Evolutionary conservation across 257 asterid species (phyloP).

Genomic region (Solanum tacnaense): DNA sequence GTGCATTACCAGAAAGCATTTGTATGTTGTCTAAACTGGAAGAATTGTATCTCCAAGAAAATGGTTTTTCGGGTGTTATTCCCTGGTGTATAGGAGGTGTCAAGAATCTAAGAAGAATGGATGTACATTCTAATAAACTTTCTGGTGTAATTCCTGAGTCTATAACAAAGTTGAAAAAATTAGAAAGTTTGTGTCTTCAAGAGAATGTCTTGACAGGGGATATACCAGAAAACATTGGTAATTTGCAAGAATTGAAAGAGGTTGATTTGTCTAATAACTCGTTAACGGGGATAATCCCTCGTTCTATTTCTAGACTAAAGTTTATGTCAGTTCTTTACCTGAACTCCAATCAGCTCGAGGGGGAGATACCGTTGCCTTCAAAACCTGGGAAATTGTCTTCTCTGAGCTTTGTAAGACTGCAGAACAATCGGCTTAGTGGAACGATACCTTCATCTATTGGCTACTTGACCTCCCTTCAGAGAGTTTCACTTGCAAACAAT

Average conservation of each 20-base stretch:
- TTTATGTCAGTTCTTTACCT: slow-evolving; percentile 19
- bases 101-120: slow-evolving; percentile 13
- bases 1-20: slow-evolving; percentile 38
- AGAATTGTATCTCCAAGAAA: slow-evolving; percentile 27
- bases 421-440: slow-evolving; percentile 35
- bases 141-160: slow-evolving; percentile 37
- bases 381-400: slow-evolving; percentile 14
- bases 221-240: slow-evolving; percentile 39
- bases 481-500: slow-evolving; percentile 37
- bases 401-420: slow-evolving; percentile 29
- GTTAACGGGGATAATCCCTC: slow-evolving; percentile 40
- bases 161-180: slow-evolving; percentile 12
- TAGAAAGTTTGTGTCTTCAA: slow-evolving; percentile 22
- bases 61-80: slow-evolving; percentile 28
- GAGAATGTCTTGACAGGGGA: slow-evolving; percentile 29
- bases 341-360: slow-evolving; percentile 33
- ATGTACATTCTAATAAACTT: slow-evolving; percentile 28
- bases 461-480: slow-evolving; percentile 24
- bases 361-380: slow-evolving; percentile 30
- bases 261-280: slow-evolving; percentile 44
- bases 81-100: slow-evolving; percentile 36
- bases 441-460: slow-evolving; percentile 31
- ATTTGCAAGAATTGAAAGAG: slow-evolving; percentile 23
- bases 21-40: slow-evolving; percentile 39
- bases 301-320: slow-evolving; percentile 23